phyloP scores from a whole-genome alignment of 2,329 filamentous ascomycete genomes.

The Colletotrichum sp. region DNA sequence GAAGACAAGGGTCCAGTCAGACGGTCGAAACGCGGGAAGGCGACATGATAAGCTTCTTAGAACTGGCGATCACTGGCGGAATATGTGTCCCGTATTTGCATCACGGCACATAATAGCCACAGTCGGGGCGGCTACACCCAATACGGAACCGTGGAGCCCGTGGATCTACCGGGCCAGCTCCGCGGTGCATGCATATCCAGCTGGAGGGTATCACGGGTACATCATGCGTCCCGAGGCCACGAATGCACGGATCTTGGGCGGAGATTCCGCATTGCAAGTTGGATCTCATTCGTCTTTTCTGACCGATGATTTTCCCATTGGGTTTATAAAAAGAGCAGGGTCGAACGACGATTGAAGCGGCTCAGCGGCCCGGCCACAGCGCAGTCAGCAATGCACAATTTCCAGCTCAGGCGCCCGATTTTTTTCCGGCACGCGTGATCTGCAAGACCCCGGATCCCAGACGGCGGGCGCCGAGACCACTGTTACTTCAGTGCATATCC shows the following conservation, averaged over 20 bases:
- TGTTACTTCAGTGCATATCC: constrained; percentile 4
- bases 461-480: not conserved
- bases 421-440: constrained; percentile 14
- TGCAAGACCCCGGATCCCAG: constrained; percentile 6
- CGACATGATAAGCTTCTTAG: constrained; percentile 15
- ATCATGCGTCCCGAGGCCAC: not conserved
- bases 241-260: not conserved
- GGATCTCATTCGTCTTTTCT: not conserved
- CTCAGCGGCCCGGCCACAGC: constrained; percentile 8
- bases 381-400: not conserved
- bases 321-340: not conserved
- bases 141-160: constrained; percentile 20
- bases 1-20: constrained; percentile 24
- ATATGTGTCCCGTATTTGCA: not conserved
- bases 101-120: not conserved
- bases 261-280: not conserved
- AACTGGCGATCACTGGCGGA: not conserved
- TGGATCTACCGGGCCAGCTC: constrained; percentile 11
- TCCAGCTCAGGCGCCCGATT: constrained; percentile 5
- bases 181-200: not conserved
- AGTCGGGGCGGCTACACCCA: not conserved
- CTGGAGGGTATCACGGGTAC: not conserved
- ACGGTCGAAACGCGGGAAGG: constrained; percentile 31
- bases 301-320: not conserved
- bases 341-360: not conserved